Evolutionary conservation across 2,329 filamentous ascomycete genomes (phyloP), one percentile per base, ranked within the genome.

Genomic region (Neonectria neomacrospora): DNA sequence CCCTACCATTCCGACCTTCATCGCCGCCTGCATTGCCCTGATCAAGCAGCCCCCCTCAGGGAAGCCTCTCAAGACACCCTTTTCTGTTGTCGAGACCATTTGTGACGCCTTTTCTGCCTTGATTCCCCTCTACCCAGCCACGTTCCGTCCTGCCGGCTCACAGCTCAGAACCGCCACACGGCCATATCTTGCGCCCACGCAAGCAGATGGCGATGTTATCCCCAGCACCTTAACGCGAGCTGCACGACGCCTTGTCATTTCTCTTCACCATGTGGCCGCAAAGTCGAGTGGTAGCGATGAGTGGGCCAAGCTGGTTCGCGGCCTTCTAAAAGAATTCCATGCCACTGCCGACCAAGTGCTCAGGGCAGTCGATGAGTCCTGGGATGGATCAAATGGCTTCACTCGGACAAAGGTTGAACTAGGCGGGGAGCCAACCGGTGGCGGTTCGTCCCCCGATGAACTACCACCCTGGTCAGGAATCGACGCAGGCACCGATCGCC

Each of bases 71-170:
- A 61, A 71, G 5, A 76, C 79, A 12, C 83, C 82, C 51, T 74
- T 75, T 65, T 78, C 82, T 11, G 80, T 93, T 37, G 77, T 91
- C 41, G 88, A 93, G 73, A 87, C 86, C 9, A 83, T 95, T 5
- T 86, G 94, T 39, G 87, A 91, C 66, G 88, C 91, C 53, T 89
- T 97, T 64, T 82, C 86, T 32, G 85, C 88, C 47, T 81, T 97
- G 34, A 80, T 97, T 32, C 90, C 91, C n/a, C 85, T 90, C 55
- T 94, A 97, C 77, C 90, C 93, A 30, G 92, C 93, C 7, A 92
- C 92, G 32, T 91, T 97, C 77, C 90, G 95, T 12, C 91, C 93
- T 1, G 92, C 90, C 74, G 84, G 87, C 62, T 83, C 85, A 39
- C 91, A 93, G 68, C 85, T 97, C 45, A 88, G 85, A 58, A 80